Evolutionary conservation across 768 basidiomycete species (phyloP), one percentile per base, ranked within the genome.

Genomic region (Macrocybe gigantea): DNA sequence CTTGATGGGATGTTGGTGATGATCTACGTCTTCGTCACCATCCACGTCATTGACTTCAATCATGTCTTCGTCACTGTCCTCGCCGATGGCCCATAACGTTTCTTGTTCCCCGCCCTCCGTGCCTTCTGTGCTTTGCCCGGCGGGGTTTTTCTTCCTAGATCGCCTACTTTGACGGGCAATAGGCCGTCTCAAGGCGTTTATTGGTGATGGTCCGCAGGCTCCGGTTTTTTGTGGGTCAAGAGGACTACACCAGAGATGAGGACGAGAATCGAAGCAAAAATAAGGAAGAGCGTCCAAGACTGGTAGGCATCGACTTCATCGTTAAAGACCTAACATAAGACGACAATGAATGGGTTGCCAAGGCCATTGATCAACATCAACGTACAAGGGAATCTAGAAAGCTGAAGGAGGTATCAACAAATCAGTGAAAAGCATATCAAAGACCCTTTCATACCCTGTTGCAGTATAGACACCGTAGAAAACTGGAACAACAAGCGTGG

Each of bases 391-490:
- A 76, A 53, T 77, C 61, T 6, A 78, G 60, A 62, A 74, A 77
- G 33, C 74, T 76, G 45, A 60, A 11, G 57, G 38, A 48, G 45
- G 7, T 34, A 38, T 47, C 22, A 44, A 14, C 34, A 15, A 6
- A 1, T 7, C 35, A 33, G 29, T 7, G 33, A 30, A 14, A 12
- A 45, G n/a, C n/a, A 2, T 34, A 41, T 3, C 29, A 29, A 33
- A 30, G 7, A 35, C 32, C 36, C 30, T 29, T 9, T 66, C 76
- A 39, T 61, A 88, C 80, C 90, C 89, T 15, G 79, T 75, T 2
- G 86, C 87, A 0, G 91, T 93, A 60, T 93, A 94, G 7, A 93
- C 83, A 7, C 92, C 92, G 60, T 95, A 97, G 62, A 97, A 96
- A 10, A 94, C 85, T 0, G 95, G 94, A 0, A 96, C 93, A 12